These are phyloP conservation scores for Sarocladium strictum DNA, from an alignment of 2,329 filamentous ascomycete species.

Conservation along the genomic window DNA sequence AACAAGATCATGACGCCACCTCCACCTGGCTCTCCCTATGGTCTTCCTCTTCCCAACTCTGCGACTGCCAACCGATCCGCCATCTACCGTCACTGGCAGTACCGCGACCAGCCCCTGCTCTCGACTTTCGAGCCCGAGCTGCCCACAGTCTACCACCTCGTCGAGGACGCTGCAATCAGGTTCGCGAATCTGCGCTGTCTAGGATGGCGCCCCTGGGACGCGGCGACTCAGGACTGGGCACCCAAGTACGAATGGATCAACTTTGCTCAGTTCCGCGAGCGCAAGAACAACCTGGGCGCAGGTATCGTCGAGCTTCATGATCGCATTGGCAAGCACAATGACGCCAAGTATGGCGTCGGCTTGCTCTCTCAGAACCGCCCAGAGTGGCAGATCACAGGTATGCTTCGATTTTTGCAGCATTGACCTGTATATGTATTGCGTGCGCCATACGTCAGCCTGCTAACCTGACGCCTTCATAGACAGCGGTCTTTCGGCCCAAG, in stretches of 20 bases:
- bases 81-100: conserved; percentile 79
- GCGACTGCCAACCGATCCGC: conserved; percentile 65
- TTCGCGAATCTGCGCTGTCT: conserved; percentile 66
- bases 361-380: conserved; percentile 81
- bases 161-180: conserved; percentile 61
- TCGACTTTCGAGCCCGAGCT: conserved; percentile 65
- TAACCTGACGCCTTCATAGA: conserved; percentile 1
- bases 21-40: conserved; percentile 71
- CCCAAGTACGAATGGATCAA: conserved; percentile 78
- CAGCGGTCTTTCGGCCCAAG: conserved; percentile 67
- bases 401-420: conserved; percentile 15
- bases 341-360: conserved; percentile 66
- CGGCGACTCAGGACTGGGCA: conserved; percentile 63
- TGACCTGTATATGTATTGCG: not conserved
- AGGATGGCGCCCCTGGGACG: conserved; percentile 75
- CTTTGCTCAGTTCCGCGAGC: conserved; percentile 71
- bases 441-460: not conserved
- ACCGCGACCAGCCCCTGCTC: conserved; percentile 64
- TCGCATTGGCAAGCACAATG: conserved; percentile 53
- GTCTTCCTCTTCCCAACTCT: conserved; percentile 69
- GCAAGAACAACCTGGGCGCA: conserved; percentile 78
- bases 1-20: conserved; percentile 55
- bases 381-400: conserved; percentile 79
- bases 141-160: conserved; percentile 72
- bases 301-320: conserved; percentile 80